phyloP scores from a whole-genome alignment of 306 rosid genomes.

The Medicago truncatula region MtrunA17r5.0-ANR NC_053042.1:7428001-7428500 shows the following conservation, averaged over 20 bases:
- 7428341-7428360: too few relatives aligned
- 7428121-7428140: background rate
- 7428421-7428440: background rate
- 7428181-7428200: background rate
- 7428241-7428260: too few relatives aligned
- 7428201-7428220: background rate
- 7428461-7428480: background rate
- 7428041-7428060: slow-evolving; percentile 44
- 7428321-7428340: too few relatives aligned
- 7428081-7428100: too few relatives aligned
- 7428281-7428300: too few relatives aligned
- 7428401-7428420: background rate
- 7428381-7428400: background rate
- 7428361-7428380: background rate
- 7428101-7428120: background rate
- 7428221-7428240: background rate
- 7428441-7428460: background rate
- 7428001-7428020: slow-evolving; percentile 75
- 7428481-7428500: background rate
- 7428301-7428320: too few relatives aligned
- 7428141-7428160: too few relatives aligned
- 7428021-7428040: slow-evolving; percentile 98
- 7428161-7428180: too few relatives aligned
- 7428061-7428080: background rate
- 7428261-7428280: too few relatives aligned